Evolutionary conservation across 768 basidiomycete species (phyloP), one percentile per base, ranked within the genome.

Genomic region (Lentinus tigrinus): DNA sequence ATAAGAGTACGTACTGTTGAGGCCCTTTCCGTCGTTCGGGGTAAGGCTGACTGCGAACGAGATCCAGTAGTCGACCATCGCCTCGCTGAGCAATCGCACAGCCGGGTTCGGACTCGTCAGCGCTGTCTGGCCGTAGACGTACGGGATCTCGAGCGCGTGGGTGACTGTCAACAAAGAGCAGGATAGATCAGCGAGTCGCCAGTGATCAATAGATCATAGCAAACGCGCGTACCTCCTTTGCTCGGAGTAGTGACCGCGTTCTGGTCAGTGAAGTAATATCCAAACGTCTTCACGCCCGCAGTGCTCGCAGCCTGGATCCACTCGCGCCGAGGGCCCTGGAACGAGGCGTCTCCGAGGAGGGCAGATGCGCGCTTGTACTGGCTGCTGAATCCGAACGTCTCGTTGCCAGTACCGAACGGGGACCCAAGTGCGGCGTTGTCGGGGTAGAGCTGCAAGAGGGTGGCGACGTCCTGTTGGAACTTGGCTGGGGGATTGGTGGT

Each of bases 1-100:
- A 11, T 31, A n/a, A 13, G n/a, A 36, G 13, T 28, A 54, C 67
- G 44, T 54, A 77, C 76, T 74, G 9, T 56, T 43, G 27, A 65
- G 52, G 14, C 77, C 78, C 13, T 63, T 69, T 4, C 75, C 74
- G 51, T 80, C 78, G 52, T 79, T 79, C n/a, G 78, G 78, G 34
- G 74, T 71, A 26, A 80, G 64, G 26, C 74, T 75, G 2, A 74
- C 75, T 1, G 76, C 75, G 53, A 80, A 80, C 0, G 78, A 79
- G n/a, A 80, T 63, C 78, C 78, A 80, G 40, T 78, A 78, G 26
- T 79, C 75, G 14, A 71, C 72, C 77, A 78, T 78, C 17, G 61
- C 10, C 4, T 52, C 63, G 44, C 77, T 77, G 1, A 79, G 43
- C 4, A 37, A 37, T 36, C 13, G 26, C n/a, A 57, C 62, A 0